Evolutionary conservation across 441 rosid species (phyloP), one percentile per base, ranked within the genome.

Genomic region (Brassica hybrid): DNA sequence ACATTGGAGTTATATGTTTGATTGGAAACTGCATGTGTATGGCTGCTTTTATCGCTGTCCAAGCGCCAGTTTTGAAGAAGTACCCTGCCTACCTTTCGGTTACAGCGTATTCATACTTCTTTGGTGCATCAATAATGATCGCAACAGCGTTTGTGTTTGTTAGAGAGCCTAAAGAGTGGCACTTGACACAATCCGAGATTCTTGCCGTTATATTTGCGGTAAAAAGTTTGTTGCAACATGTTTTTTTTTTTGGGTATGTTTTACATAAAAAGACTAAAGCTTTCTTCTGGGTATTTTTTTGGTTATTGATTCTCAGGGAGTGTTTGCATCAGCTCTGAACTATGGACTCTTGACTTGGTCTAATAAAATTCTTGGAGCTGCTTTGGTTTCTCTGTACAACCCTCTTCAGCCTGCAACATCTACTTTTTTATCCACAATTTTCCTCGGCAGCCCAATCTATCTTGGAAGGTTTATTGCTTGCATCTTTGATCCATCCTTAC

Each of bases 11-110:
- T 76, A 74, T 93, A 69, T 95, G 99, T 81, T 84, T 95, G 76
- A 83, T 95, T 41, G 99, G 98, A 59, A 95, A 95, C 84, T 95
- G 99, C 78, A 83, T 93, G 68, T 95, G 98, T 86, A 95, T 95
- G 99, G 98, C 99, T 73, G 88, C 93, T 72, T 95, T 93, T 79
- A 79, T 95, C n/a, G 97, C 95, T 73, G 83, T 91, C 62, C 96
- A 95, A 97, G 98, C 94, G 65, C 90, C 95, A 4, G 63, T 95
- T 83, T 80, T 95, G 79, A 80, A 85, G 43, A 90, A 89, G 79
- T 95, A 93, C 81, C 98, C 96, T 60, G 92, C 98, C 32, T 86
- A 86, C 80, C 83, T 95, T 76, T 91, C 98, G 0, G 95, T 95
- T 76, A 72, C 93, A 0, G 98, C 99, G 5, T 86, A 71, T 67